Conservation (phyloP, 1,284 basidiomycete species). For the Chalciporus sp. region DNA sequence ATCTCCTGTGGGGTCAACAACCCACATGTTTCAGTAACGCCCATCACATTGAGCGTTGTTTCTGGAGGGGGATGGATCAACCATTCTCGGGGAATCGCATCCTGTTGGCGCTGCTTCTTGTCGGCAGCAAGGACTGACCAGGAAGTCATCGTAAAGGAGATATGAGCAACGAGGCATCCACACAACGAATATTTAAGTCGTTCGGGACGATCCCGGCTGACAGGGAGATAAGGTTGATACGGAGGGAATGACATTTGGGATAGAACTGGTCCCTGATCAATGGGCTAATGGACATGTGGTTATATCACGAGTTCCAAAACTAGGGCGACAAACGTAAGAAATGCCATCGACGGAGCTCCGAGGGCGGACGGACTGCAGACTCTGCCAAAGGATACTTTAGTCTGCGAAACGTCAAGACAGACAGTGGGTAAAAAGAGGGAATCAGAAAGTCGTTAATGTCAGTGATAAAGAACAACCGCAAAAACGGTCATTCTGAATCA, state of each 20-base stretch:
- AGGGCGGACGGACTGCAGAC: background rate
- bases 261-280: background rate
- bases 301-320: constrained; percentile 9
- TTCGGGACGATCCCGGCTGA: constrained; percentile 8
- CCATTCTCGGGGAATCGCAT: constrained; percentile 53
- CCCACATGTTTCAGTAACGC: constrained; percentile 45
- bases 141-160: constrained; percentile 18
- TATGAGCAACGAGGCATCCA: background rate
- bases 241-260: background rate
- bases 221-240: constrained; percentile 12
- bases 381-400: constrained; percentile 21
- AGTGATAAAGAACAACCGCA: constrained; percentile 55
- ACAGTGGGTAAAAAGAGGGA: constrained; percentile 24
- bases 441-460: constrained; percentile 84
- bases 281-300: background rate
- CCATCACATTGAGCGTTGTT: constrained; percentile 42
- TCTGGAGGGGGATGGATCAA: constrained; percentile 37
- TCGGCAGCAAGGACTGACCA: constrained; percentile 48
- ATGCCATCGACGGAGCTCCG: background rate
- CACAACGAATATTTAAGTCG: constrained; percentile 1
- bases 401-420: constrained; percentile 1
- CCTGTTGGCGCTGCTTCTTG: constrained; percentile 46
- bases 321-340: background rate
- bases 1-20: constrained; percentile 49
- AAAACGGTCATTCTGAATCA: constrained; percentile 45